Evolutionary conservation across 768 basidiomycete species (phyloP).

Genomic region (Tricholoma terreum): DNA sequence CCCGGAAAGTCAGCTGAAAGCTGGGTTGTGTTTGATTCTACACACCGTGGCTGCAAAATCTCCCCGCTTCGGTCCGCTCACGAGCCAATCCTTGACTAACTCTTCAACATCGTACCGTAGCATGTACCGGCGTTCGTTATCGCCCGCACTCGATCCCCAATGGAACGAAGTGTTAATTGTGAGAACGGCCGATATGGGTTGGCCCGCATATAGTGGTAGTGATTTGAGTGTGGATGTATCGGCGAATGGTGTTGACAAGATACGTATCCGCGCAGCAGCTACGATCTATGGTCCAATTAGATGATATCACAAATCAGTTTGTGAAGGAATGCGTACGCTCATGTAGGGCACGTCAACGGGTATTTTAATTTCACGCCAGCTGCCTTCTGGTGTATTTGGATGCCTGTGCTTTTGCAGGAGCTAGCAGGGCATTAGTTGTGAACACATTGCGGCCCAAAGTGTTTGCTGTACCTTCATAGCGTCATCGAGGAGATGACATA

Average conservation of each 20-base stretch:
- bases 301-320: background rate
- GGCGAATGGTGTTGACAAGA: constrained; percentile 46
- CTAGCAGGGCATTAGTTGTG: constrained; percentile 20
- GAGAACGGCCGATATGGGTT: constrained; percentile 72
- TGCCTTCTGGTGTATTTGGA: constrained; percentile 34
- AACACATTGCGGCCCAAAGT: background rate
- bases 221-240: constrained; percentile 22
- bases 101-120: constrained; percentile 85
- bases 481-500: constrained; percentile 26
- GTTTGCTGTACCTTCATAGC: constrained; percentile 25
- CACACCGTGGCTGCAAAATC: constrained; percentile 73
- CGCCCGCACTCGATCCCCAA: constrained; percentile 57
- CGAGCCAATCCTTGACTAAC: constrained; percentile 80
- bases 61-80: constrained; percentile 85
- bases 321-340: constrained; percentile 51
- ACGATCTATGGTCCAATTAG: constrained; percentile 50
- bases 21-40: background rate
- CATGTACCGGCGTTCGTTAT: constrained; percentile 41
- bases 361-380: constrained; percentile 76
- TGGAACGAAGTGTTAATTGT: constrained; percentile 71
- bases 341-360: constrained; percentile 84
- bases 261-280: constrained; percentile 52
- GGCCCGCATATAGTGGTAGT: constrained; percentile 74
- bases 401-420: constrained; percentile 42
- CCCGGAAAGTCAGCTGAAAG: background rate